Evolutionary conservation across 805 yeast species (phyloP).

Genomic region (Starmerella bombicola): DNA sequence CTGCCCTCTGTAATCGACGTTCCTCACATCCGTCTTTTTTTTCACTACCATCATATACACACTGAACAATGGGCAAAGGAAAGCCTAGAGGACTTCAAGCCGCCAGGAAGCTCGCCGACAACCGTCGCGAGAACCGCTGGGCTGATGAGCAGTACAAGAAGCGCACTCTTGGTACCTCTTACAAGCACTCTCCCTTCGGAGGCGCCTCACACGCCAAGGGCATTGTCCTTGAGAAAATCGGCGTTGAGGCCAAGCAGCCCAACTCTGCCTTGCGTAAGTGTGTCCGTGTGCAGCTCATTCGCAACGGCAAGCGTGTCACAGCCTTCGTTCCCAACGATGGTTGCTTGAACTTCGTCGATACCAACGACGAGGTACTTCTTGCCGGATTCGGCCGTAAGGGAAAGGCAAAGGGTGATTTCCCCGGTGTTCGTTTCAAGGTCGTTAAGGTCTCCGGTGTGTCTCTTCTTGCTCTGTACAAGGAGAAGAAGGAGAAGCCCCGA

Average conservation of each 20-base stretch:
- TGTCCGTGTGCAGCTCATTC: conserved; percentile 99
- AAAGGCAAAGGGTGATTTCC: conserved; percentile 99
- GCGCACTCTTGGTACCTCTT: conserved; percentile 98
- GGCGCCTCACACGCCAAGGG: conserved; percentile 99
- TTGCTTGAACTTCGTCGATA: conserved; percentile 99
- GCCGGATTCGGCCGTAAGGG: conserved; percentile 99
- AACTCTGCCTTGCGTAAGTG: conserved; percentile 99
- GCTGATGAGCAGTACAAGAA: conserved; percentile 97
- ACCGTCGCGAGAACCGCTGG: conserved; percentile 99
- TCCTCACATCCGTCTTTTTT: not conserved
- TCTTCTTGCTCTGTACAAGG: conserved; percentile 98
- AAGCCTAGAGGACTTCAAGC: conserved; percentile 99
- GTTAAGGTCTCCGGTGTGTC: conserved; percentile 99
- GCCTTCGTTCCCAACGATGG: conserved; percentile 99
- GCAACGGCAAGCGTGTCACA: conserved; percentile 99
- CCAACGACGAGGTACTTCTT: conserved; percentile 97
- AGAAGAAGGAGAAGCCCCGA: conserved; percentile 99
- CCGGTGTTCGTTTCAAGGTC: conserved; percentile 99
- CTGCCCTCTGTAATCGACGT: not conserved
- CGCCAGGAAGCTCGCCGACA: conserved; percentile 99
- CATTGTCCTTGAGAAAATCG: conserved; percentile 97
- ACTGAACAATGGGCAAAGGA: conserved; percentile 76
- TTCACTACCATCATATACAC: conserved; percentile 1
- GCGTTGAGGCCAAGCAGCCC: conserved; percentile 99
- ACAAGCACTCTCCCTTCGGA: conserved; percentile 99